Percentiles rank a stretch among this genome's conserved stretches.
Conservation (phyloP, 2,329 filamentous ascomycete species). For the Colletotrichum tanaceti region DNA sequence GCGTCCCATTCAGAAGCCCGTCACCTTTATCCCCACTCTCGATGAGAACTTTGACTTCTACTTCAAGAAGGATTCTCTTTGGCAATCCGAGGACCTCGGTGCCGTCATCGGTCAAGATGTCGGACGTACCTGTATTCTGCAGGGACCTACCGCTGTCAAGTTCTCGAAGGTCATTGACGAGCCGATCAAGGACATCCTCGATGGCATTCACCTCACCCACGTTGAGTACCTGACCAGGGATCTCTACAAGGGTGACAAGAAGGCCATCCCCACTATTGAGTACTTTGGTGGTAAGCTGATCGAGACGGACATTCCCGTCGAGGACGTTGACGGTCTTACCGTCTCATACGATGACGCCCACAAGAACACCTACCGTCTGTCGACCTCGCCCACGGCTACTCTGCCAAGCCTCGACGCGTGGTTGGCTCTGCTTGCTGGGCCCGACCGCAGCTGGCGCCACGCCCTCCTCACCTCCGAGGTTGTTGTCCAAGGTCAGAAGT, state of each 20-base stretch:
- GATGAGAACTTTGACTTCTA: slow-evolving; percentile 99
- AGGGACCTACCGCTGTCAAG: slow-evolving; percentile 91
- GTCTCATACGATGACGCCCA: slow-evolving; percentile 81
- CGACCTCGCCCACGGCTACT: slow-evolving; percentile 76
- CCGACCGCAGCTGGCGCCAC: slow-evolving; percentile 90
- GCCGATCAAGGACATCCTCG: slow-evolving; percentile 93
- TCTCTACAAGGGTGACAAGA: slow-evolving; percentile 79
- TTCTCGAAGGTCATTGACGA: slow-evolving; percentile 92
- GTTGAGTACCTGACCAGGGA: slow-evolving; percentile 84
- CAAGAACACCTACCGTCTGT: slow-evolving; percentile 87
- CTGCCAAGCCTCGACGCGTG: slow-evolving; percentile 86
- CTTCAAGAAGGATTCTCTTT: slow-evolving; percentile 99
- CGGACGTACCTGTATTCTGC: slow-evolving; percentile 93
- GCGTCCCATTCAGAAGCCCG: slow-evolving; percentile 92
- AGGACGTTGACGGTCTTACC: slow-evolving; percentile 85
- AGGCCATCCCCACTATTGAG: slow-evolving; percentile 84
- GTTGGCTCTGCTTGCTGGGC: slow-evolving; percentile 88
- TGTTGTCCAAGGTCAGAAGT: slow-evolving; percentile 94
- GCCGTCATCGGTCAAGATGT: slow-evolving; percentile 97
- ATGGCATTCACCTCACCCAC: slow-evolving; percentile 88
- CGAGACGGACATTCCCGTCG: slow-evolving; percentile 73
- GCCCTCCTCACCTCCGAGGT: slow-evolving; percentile 94
- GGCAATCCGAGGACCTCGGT: slow-evolving; percentile 98
- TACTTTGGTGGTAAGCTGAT: slow-evolving; percentile 94
- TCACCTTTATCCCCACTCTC: slow-evolving; percentile 93